Evolutionary conservation across 2,329 filamentous ascomycete species (phyloP), one percentile per base, ranked within the genome.

Genomic region (Penicillium sp.): DNA sequence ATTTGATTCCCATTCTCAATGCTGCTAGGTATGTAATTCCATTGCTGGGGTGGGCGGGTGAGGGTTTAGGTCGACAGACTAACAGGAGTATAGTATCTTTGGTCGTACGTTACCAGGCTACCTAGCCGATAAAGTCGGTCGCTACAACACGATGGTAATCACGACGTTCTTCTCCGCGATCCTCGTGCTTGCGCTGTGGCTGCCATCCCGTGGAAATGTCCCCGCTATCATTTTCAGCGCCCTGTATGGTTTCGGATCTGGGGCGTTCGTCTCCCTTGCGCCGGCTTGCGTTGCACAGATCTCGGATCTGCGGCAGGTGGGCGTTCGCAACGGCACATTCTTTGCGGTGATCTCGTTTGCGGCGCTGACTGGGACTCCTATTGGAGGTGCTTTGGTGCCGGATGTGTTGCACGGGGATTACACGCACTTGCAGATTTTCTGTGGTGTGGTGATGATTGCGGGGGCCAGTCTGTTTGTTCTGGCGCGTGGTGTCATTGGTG

Each of bases 211-310:
- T 3, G 75, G 76, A 36, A 81, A 85, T 9, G 79, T 80, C 0
- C 79, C 82, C 1, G 82, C 87, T 54, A 79, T 90, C 46, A 77
- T 84, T 34, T 90, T 89, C 68, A 79, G 82, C 11, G 77, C 81
- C n/a, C 71, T 89, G 6, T 91, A 88, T 60, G 88, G 88, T 16
- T 89, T 90, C 67, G 80, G 80, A 13, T 86, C 83, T 0, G 88
- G 88, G 11, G 83, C 83, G 2, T 88, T 86, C 62, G 82, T 88
- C 34, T 83, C 83, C 0, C 74, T 90, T 16, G 77, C 78, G 0
- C 85, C 88, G 0, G 81, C 87, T 0, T 75, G 88, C 13, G 76
- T 92, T 21, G 87, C 86, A 1, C 87, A 91, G 64, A 88, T 91
- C 57, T 86, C 83, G 1, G 86, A 89, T 43, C 81, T 90, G 36